Conservation (phyloP, 2,329 filamentous ascomycete species). For the Pyrenophora graminea region DNA sequence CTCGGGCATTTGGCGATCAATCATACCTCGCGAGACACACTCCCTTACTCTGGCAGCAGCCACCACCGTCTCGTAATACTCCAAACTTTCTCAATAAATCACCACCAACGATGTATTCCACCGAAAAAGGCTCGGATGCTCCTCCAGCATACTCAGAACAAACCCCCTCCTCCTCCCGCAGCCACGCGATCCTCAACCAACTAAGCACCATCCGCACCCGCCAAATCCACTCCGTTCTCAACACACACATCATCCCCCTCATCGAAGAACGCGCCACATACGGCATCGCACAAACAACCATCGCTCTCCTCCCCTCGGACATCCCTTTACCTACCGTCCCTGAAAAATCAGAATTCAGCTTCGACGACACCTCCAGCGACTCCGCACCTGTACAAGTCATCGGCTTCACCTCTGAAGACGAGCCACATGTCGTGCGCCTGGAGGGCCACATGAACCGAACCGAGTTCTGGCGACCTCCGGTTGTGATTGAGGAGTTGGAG, state of each 20-base stretch:
- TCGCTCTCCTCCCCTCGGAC: conserved; percentile 53
- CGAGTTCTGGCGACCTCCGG: conserved; percentile 51
- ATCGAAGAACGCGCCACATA: conserved; percentile 47
- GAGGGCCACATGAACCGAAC: conserved; percentile 47
- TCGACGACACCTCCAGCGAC: conserved; percentile 24
- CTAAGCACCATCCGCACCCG: conserved; percentile 47
- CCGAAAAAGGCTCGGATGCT: conserved; percentile 8
- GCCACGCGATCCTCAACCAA: conserved; percentile 42
- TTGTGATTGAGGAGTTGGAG: conserved; percentile 49
- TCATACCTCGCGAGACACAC: too few species aligned
- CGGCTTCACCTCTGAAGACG: conserved; percentile 48
- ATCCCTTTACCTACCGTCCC: conserved; percentile 30
- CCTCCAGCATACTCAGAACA: conserved; percentile 19
- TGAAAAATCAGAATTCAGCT: conserved; percentile 40
- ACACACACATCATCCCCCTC: conserved; percentile 48
- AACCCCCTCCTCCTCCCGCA: conserved; percentile 19
- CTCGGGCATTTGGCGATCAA: too few species aligned
- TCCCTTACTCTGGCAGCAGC: not conserved
- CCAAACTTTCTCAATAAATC: not conserved
- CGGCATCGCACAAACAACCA: conserved; percentile 50
- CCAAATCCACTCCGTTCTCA: conserved; percentile 48
- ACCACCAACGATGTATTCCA: conserved; percentile 14
- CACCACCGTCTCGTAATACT: not conserved
- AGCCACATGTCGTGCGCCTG: conserved; percentile 47
- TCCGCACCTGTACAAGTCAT: conserved; percentile 41